Conservation (phyloP, 2,329 filamentous ascomycete genomes). For the Ceratocystis harringtonii region DNA sequence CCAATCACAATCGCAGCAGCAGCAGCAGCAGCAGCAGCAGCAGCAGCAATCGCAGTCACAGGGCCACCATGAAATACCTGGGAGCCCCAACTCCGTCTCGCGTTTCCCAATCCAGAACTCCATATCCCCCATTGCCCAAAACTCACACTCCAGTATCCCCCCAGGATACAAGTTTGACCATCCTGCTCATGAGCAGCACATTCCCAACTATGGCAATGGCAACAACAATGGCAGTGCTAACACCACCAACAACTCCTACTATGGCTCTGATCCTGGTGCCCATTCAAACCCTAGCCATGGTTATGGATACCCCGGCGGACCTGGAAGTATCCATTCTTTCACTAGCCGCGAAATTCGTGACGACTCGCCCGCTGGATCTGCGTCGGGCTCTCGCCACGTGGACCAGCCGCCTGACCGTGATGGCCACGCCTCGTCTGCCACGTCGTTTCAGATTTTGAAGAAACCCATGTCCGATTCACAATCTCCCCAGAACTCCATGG, state of each 20-base stretch:
- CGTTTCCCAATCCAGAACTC: conserved; percentile 18
- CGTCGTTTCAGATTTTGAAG: conserved; percentile 36
- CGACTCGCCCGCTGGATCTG: conserved; percentile 23
- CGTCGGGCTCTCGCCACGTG: conserved; percentile 20
- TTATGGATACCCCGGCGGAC: conserved; percentile 19
- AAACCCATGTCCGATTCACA: conserved; percentile 30
- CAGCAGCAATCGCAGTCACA: conserved; percentile 16
- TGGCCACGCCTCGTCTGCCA: conserved; percentile 24
- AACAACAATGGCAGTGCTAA: conserved; percentile 8
- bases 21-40: conserved; percentile 10
- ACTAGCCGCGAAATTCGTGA: conserved; percentile 27
- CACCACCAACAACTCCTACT: conserved; percentile 18
- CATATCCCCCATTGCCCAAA: conserved; percentile 16
- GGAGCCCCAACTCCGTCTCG: conserved; percentile 11
- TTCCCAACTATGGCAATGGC: conserved; percentile 19
- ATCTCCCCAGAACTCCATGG: conserved; percentile 27
- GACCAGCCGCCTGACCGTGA: conserved; percentile 17
- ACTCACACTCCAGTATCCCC: conserved; percentile 18
- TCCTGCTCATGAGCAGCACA: conserved; percentile 19
- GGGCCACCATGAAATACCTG: conserved; percentile 22
- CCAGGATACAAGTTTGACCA: conserved; percentile 21
- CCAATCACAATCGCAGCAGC: conserved; percentile 25
- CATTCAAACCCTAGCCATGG: conserved; percentile 17
- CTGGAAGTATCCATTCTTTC: conserved; percentile 14
- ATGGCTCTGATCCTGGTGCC: conserved; percentile 20